Evolutionary conservation across 1,284 basidiomycete species (phyloP), one percentile per base, ranked within the genome.

Genomic region (Testicularia cyperi): DNA sequence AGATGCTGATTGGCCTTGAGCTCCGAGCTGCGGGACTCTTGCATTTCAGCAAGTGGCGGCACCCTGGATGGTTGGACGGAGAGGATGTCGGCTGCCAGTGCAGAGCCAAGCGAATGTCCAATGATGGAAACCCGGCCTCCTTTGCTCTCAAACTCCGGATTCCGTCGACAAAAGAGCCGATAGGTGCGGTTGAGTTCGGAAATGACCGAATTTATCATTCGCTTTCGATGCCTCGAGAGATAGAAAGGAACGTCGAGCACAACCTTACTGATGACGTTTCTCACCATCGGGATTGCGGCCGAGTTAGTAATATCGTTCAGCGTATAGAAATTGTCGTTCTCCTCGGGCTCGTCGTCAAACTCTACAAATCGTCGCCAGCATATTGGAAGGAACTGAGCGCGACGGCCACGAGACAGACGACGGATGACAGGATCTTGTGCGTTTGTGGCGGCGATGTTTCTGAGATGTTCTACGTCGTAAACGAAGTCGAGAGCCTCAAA

Each of bases 81-180:
- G 6, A 83, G 75, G 29, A 83, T 81, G 44, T 83, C 80, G 0
- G 81, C 78, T 0, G 81, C 79, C 1, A 83, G 72, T 3, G 81
- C 80, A 0, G 82, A 80, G 5, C 82, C 82, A 5, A 83, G 77
- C 54, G 78, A 79, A 45, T 80, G 79, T 2, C 76, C 78, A 18
- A 80, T 67, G 36, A 80, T 63, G 30, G 77, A 78, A 29, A 78
- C 78, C 22, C 81, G 79, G 12, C 81, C 70, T 0, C 80, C 81
- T 16, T 77, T 55, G 33, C 73, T 65, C 43, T 69, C 56, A 32
- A 71, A 71, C 19, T 55, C 51, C 14, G 82, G 81, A 65, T 83
- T 80, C 15, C 82, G 77, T 4, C 81, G 80, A 27, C 80, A 78
- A 79, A 82, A 83, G n/a, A 82, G 63, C 2, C 82, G 77, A 55